Conservation (phyloP, 805 yeast genomes). For the Pachysolen tannophilus region DNA sequence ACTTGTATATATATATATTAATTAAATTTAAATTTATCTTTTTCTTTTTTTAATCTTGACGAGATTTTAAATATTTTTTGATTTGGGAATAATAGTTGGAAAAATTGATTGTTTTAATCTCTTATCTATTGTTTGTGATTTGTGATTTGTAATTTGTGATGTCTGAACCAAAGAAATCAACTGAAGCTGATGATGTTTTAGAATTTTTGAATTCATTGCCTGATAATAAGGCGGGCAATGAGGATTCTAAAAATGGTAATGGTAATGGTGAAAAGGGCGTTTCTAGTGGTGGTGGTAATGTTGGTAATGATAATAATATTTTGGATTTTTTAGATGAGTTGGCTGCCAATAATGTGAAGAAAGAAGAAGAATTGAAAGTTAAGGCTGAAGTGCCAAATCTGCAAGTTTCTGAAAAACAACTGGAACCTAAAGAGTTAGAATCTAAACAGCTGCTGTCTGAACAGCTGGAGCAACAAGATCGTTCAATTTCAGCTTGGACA, state of each 20-base stretch:
- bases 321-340: constrained; percentile 59
- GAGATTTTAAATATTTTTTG: constrained; percentile 80
- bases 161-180: constrained; percentile 20
- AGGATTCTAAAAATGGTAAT: constrained; percentile 17
- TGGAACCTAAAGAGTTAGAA: constrained; percentile 6
- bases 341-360: constrained; percentile 48
- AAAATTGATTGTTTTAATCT: no score
- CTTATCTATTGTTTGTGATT: no score
- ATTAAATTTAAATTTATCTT: no score
- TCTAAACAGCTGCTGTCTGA: constrained; percentile 5
- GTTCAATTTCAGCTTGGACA: constrained; percentile 58
- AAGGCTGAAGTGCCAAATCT: not conserved
- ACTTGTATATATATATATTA: not conserved
- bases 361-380: constrained; percentile 8
- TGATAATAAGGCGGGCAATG: constrained; percentile 39
- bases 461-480: constrained; percentile 22
- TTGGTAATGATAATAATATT: constrained; percentile 42
- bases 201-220: constrained; percentile 79
- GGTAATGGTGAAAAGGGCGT: constrained; percentile 26
- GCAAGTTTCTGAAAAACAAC: constrained; percentile 1
- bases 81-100: no score
- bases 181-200: constrained; percentile 66
- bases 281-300: no score
- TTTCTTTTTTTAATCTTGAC: constrained; percentile 78
- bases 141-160: no score